Evolutionary conservation across 208 protist species (phyloP).

Genomic region (Leishmania amazonensis): DNA sequence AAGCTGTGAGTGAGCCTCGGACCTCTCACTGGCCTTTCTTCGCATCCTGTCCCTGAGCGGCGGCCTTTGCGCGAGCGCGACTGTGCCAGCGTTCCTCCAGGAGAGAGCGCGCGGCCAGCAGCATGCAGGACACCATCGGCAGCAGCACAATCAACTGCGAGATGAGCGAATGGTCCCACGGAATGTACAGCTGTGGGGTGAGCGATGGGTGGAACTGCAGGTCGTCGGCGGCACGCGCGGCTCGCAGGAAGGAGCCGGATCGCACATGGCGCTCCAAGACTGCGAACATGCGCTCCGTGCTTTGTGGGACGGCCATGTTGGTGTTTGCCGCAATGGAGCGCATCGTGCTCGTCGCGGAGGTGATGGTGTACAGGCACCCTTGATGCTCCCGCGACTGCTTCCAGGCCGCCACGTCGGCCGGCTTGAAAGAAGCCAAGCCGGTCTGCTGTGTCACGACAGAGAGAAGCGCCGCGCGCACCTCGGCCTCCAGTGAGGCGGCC

Average conservation of each 20-base stretch:
- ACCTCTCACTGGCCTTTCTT: constrained; percentile 9
- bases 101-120: constrained; percentile 45
- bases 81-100: constrained; percentile 13
- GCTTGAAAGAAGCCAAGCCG: constrained; percentile 46
- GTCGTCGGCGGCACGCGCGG: constrained; percentile 65
- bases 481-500: constrained; percentile 20
- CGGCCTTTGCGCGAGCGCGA: not conserved
- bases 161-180: constrained; percentile 67
- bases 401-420: constrained; percentile 44
- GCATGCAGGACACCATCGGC: constrained; percentile 39
- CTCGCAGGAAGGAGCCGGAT: constrained; percentile 33
- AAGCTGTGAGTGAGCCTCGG: not conserved
- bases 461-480: constrained; percentile 48
- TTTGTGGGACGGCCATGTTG: constrained; percentile 51
- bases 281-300: constrained; percentile 30
- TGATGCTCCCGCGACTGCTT: constrained; percentile 30
- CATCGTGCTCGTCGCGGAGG: constrained; percentile 47
- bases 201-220: constrained; percentile 79
- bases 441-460: constrained; percentile 51
- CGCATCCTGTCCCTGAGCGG: not conserved
- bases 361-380: constrained; percentile 60
- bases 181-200: constrained; percentile 79
- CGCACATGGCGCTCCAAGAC: constrained; percentile 38
- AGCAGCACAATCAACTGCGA: constrained; percentile 67
- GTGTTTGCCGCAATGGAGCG: constrained; percentile 39